Evolutionary conservation across 306 rosid genomes (phyloP).

Genomic region (Astragalus glycyphyllos): DNA sequence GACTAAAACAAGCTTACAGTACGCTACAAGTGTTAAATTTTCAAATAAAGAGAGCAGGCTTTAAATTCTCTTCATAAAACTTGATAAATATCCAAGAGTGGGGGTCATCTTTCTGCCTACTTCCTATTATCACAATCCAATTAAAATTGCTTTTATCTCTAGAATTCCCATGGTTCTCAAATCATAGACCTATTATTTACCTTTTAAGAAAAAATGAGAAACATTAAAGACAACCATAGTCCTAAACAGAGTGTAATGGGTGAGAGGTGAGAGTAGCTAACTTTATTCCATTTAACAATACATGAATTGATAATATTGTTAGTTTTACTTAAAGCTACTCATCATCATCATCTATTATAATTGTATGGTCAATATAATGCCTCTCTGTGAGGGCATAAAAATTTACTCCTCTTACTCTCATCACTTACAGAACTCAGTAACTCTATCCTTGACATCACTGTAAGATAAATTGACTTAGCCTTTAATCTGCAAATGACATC

Average conservation of each 20-base stretch:
- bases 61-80: background rate
- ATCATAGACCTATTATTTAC: no score
- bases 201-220: no score
- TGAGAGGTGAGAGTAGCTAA: background rate
- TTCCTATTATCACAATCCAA: background rate
- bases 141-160: no score
- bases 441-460: background rate
- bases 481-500: slow-evolving; percentile 11
- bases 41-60: background rate
- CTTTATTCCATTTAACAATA: no score
- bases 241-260: background rate
- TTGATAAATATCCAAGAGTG: background rate
- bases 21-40: no score
- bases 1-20: no score
- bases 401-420: background rate
- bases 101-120: background rate
- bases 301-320: no score
- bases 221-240: background rate
- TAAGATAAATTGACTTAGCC: background rate
- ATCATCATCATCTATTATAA: no score
- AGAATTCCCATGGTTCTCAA: no score
- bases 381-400: no score
- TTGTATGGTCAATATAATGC: no score
- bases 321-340: no score
- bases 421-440: background rate